These are phyloP conservation scores for Cordyceps farinosa DNA, from an alignment of 2,329 filamentous ascomycete genomes.

Conservation along the genomic window DNA sequence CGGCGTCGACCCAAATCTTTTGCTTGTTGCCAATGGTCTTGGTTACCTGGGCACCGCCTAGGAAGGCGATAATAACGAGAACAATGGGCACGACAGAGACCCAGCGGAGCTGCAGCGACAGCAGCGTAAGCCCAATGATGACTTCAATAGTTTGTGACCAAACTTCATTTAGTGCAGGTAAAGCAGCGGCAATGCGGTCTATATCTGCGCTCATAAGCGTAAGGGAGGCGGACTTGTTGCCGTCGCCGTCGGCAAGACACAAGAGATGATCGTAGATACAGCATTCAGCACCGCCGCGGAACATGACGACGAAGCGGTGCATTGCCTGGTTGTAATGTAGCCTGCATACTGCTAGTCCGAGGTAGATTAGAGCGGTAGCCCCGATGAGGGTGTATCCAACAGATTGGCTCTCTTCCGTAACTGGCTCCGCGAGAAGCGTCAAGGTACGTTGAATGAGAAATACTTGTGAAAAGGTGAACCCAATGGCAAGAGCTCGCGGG, in stretches of 20 bases:
- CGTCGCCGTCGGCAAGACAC: neutral
- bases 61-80: neutral
- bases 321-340: neutral
- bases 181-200: neutral
- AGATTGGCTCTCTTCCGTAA: neutral
- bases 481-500: neutral
- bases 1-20: constrained; percentile 3
- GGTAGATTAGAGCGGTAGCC: neutral
- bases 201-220: constrained; percentile 4
- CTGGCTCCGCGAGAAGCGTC: neutral
- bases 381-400: neutral
- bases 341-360: neutral
- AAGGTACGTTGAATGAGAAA: neutral
- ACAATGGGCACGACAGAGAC: neutral
- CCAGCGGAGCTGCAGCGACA: neutral
- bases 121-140: neutral
- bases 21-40: constrained; percentile 3
- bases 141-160: neutral
- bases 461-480: neutral
- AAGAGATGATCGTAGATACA: constrained; percentile 2
- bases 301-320: constrained; percentile 1
- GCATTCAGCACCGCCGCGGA: neutral
- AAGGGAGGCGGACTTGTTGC: neutral
- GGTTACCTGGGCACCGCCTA: neutral
- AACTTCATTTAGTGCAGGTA: neutral